Conservation (phyloP, 106 monocot genomes). For the Triglochin maritima region DNA sequence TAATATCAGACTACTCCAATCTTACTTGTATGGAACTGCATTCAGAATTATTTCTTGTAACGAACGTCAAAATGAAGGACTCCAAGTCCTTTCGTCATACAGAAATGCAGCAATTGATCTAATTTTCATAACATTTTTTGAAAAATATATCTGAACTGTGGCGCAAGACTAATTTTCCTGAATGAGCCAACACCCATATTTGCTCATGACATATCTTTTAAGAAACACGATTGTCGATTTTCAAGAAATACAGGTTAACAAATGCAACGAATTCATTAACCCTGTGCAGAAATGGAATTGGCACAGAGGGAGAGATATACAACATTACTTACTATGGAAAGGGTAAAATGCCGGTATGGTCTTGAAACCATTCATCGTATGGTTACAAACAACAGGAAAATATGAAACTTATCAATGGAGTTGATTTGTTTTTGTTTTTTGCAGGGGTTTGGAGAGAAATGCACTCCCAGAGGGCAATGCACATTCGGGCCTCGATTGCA, state of each 20-base stretch:
- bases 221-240: background rate
- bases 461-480: conserved; percentile 76
- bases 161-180: too few species aligned
- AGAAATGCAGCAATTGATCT: too few species aligned
- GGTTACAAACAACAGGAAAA: too few species aligned
- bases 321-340: conserved; percentile 78
- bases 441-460: conserved; percentile 88
- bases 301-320: conserved; percentile 64
- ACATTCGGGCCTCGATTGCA: conserved; percentile 69
- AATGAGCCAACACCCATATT: background rate
- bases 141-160: too few species aligned
- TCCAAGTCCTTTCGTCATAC: too few species aligned
- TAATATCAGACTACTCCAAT: conserved; percentile 10
- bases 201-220: background rate
- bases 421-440: background rate
- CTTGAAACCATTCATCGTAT: background rate
- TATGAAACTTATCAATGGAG: too few species aligned
- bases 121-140: too few species aligned
- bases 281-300: conserved; percentile 45
- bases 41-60: too few species aligned
- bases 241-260: background rate
- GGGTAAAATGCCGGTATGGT: conserved; percentile 72
- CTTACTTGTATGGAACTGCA: background rate
- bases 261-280: background rate
- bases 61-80: too few species aligned